Evolutionary conservation across 176 grass and related monocot species (phyloP).

Genomic region (Secale cereale): DNA sequence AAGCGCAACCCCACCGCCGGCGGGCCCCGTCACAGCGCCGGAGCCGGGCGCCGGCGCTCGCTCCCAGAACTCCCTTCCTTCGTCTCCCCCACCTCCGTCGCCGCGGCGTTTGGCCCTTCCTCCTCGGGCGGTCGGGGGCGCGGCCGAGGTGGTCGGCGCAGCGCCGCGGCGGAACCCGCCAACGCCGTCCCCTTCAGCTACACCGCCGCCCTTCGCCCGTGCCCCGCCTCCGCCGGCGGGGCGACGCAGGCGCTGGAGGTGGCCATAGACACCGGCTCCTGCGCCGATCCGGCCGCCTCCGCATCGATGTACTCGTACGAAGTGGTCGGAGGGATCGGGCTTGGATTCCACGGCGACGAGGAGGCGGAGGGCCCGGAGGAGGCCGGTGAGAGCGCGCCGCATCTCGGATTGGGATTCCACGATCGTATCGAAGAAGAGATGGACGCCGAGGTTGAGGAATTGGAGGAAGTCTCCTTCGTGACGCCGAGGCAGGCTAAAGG

Average conservation of each 20-base stretch:
- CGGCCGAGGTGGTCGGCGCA: not conserved
- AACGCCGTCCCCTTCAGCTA: conserved; percentile 45
- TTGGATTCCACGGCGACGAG: conserved; percentile 37
- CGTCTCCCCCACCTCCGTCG: conserved; percentile 34
- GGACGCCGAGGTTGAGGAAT: conserved; percentile 21
- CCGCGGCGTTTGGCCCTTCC: conserved; percentile 39
- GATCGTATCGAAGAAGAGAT: conserved; percentile 25
- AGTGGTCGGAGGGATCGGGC: conserved; percentile 25
- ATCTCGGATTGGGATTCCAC: conserved; percentile 58
- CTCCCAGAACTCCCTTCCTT: conserved; percentile 47
- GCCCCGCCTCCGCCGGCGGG: not conserved
- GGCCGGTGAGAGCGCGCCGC: conserved; percentile 6
- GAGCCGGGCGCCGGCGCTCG: conserved; percentile 35
- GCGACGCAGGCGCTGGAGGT: conserved; percentile 11
- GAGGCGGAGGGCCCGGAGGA: conserved; percentile 31
- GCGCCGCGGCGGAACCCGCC: not conserved
- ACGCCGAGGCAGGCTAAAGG: conserved; percentile 39
- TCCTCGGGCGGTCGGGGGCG: not conserved
- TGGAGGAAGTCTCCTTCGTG: conserved; percentile 20
- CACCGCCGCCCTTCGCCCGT: not conserved
- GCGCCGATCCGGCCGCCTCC: conserved; percentile 18
- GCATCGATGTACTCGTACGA: conserved; percentile 45
- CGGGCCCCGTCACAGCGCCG: conserved; percentile 31
- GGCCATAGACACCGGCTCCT: conserved; percentile 35
- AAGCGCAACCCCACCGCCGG: conserved; percentile 60